These are phyloP conservation scores for Monilinia fructigena DNA, from an alignment of 2,329 filamentous ascomycete species.

Conservation along the genomic window DNA sequence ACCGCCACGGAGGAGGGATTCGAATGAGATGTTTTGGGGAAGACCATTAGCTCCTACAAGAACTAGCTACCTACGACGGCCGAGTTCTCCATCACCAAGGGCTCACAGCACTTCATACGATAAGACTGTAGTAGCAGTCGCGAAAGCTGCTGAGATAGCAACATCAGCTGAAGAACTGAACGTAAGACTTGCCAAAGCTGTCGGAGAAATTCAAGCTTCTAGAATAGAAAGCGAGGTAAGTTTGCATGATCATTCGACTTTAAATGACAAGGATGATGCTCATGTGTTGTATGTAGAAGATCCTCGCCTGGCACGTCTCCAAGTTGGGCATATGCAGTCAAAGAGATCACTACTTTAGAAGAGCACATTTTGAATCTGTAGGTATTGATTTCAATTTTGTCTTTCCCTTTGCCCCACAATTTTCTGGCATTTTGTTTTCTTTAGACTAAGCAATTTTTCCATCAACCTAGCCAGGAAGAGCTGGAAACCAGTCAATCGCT, in stretches of 20 bases:
- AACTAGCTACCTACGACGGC: slow-evolving; percentile 27
- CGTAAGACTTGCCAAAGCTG: slow-evolving; percentile 50
- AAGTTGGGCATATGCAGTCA: slow-evolving; percentile 57
- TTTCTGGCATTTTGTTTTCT: slow-evolving; percentile 24
- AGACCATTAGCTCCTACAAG: slow-evolving; percentile 31
- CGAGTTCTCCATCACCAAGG: background rate
- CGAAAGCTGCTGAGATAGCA: slow-evolving; percentile 42
- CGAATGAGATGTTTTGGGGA: slow-evolving; percentile 32
- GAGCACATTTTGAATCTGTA: slow-evolving; percentile 58
- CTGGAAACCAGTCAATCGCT: slow-evolving; percentile 58
- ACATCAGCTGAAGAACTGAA: slow-evolving; percentile 49
- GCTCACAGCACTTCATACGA: background rate
- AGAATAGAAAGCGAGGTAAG: slow-evolving; percentile 60
- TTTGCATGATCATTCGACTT: slow-evolving; percentile 6
- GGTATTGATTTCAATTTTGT: slow-evolving; percentile 28
- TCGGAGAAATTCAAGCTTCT: slow-evolving; percentile 52
- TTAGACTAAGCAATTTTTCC: slow-evolving; percentile 4
- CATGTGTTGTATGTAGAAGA: slow-evolving; percentile 47
- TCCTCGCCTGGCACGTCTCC: slow-evolving; percentile 59
- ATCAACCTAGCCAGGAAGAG: slow-evolving; percentile 51
- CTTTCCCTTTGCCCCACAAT: slow-evolving; percentile 28
- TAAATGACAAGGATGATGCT: background rate
- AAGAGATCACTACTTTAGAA: slow-evolving; percentile 60
- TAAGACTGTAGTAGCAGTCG: slow-evolving; percentile 24
- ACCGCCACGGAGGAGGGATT: slow-evolving; percentile 23